phyloP scores from a whole-genome alignment of 2,329 filamentous ascomycete genomes.

The Colletotrichum cuscutae region DNA sequence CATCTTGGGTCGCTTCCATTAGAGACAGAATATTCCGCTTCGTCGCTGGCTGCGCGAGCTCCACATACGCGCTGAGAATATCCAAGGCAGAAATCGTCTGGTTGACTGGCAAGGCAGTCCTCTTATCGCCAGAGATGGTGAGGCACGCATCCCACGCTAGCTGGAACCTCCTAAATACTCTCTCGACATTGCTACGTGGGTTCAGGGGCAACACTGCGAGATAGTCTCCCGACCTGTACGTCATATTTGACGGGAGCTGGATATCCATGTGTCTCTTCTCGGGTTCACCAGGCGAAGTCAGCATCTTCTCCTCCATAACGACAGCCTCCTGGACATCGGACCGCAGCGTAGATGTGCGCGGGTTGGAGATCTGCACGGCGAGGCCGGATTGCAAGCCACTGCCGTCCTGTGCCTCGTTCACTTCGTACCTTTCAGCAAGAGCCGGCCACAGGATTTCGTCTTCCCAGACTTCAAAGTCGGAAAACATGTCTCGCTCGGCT shows the following conservation, averaged over 20 bases:
- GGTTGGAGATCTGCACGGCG: constrained; percentile 62
- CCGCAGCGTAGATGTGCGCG: constrained; percentile 66
- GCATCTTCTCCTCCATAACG: constrained; percentile 60
- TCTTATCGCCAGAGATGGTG: constrained; percentile 64
- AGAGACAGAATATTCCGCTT: constrained; percentile 59
- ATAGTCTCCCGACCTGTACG: constrained; percentile 81
- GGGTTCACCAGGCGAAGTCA: constrained; percentile 60
- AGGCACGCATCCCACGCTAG: constrained; percentile 76
- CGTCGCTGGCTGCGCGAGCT: constrained; percentile 78
- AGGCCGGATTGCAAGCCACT: constrained; percentile 42
- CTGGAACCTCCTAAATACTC: constrained; percentile 73
- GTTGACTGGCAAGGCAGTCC: constrained; percentile 64
- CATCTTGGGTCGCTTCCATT: constrained; percentile 44
- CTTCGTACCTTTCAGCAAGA: constrained; percentile 63
- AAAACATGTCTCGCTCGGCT: constrained; percentile 72
- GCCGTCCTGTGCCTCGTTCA: constrained; percentile 42
- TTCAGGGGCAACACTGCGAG: constrained; percentile 80
- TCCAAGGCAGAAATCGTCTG: constrained; percentile 69
- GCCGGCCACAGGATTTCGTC: constrained; percentile 64
- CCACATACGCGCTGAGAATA: constrained; percentile 76
- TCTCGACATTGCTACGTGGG: constrained; percentile 67
- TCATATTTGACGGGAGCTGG: constrained; percentile 71
- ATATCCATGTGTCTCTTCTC: constrained; percentile 75
- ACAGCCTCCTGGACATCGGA: constrained; percentile 70
- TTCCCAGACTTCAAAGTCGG: constrained; percentile 74